Evolutionary conservation across 345 rosid genomes (phyloP), one percentile per base, ranked within the genome.

Genomic region (Litchi chinensis): DNA sequence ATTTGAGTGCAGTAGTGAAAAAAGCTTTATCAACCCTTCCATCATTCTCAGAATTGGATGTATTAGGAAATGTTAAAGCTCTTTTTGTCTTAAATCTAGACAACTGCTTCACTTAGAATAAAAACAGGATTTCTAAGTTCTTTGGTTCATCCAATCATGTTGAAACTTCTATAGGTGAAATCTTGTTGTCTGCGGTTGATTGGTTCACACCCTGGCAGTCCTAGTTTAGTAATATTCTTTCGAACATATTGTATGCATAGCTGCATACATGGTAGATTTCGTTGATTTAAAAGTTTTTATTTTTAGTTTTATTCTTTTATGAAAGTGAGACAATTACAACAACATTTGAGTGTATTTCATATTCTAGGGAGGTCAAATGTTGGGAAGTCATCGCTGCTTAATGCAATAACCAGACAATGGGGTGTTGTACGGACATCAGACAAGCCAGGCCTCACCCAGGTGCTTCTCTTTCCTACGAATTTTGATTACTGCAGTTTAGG

Each of bases 381-480:
- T 82, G 98, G 99, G 84, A 96, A 96, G 83, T 96, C 98, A 67
- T 94, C 97, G 15, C 85, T 94, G 73, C 89, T 94, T 74, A 96
- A 96, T 84, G 85, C 97, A 64, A 94, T 96, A 62, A 96, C 98
- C 76, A 88, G 98, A 84, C 98, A 94, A 76, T 96, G 99, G 99
- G 97, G 97, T 79, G 97, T 93, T 81, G 99, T 89, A n/a, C 89
- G 98, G 72, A 96, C 95, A 48, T 96, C 99, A 69, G 97, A 96
- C 86, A 96, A 96, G 85, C 99, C 99, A 48, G 99, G 99, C 83
- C 94, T 91, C 73, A 93, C 99, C 66, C 98, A 96, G 95, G 99
- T 93, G 82, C 76, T 75, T 71, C 69, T 73, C n/a, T 70, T 77
- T 78, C 78, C 76, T 50, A 60, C 54, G 79, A 57, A 44, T 21